These are phyloP conservation scores for Hyphopichia wangnamkhiaoensis DNA, from an alignment of 1,139 yeast genomes.

Conservation along the genomic window DNA sequence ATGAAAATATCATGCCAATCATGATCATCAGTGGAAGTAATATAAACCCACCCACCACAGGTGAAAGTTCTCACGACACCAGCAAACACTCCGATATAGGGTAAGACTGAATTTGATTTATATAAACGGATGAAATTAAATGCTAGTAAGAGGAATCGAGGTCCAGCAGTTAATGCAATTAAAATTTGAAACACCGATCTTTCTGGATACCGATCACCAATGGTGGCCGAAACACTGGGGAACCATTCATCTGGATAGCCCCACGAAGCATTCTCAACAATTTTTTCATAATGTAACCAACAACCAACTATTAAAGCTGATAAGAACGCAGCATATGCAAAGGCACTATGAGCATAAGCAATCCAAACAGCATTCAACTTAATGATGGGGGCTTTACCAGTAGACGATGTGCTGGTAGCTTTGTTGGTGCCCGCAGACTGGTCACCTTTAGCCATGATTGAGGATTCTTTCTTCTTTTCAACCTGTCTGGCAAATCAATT, in stretches of 20 bases:
- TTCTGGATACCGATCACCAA: slow-evolving; percentile 96
- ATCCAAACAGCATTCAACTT: slow-evolving; percentile 60
- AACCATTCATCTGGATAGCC: slow-evolving; percentile 99
- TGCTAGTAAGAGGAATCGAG: slow-evolving; percentile 74
- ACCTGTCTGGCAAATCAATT: no score
- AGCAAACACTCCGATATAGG: slow-evolving; percentile 46
- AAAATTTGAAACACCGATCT: slow-evolving; percentile 86
- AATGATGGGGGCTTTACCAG: slow-evolving; percentile 12
- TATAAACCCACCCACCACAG: slow-evolving; percentile 98
- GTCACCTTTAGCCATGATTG: no score
- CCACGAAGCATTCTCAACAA: slow-evolving; percentile 79
- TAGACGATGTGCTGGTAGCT: no score
- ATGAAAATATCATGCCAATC: slow-evolving; percentile 94
- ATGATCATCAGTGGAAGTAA: slow-evolving; percentile 95
- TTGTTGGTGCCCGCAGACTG: no score
- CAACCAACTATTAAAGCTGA: slow-evolving; percentile 75
- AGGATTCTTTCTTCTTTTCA: no score
- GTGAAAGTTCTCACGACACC: slow-evolving; percentile 86
- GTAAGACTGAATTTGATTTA: slow-evolving; percentile 39
- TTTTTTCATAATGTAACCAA: slow-evolving; percentile 76
- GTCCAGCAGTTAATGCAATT: slow-evolving; percentile 80
- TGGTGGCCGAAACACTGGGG: slow-evolving; percentile 94
- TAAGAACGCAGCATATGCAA: slow-evolving; percentile 72
- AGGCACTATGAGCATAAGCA: slow-evolving; percentile 69
- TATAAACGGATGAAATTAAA: slow-evolving; percentile 54